A percentile compares a stretch with the other conserved stretches of the same genome.
These are phyloP conservation scores for Moesziomyces sp. DNA, from an alignment of 1,284 basidiomycete genomes.

Conservation along the genomic window DNA sequence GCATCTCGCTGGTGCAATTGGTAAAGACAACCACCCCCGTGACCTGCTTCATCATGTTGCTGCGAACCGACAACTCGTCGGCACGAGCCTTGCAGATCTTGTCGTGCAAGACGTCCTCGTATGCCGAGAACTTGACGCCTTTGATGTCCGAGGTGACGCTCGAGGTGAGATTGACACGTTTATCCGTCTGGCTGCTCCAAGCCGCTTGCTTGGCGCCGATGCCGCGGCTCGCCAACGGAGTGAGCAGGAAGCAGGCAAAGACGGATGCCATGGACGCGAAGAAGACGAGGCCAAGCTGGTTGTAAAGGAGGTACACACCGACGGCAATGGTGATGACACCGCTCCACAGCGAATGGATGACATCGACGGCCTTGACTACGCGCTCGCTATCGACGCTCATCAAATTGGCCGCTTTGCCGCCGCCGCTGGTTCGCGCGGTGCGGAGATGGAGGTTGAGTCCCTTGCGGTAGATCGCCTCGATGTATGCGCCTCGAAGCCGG, in stretches of 20 bases:
- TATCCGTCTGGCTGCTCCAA: conserved; percentile 54
- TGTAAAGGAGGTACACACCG: conserved; percentile 56
- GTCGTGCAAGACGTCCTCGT: conserved; percentile 45
- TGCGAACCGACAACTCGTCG: conserved; percentile 37
- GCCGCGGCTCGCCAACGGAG: conserved; percentile 44
- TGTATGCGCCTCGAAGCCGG: conserved; percentile 53
- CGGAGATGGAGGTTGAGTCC: conserved; percentile 53
- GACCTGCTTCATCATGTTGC: conserved; percentile 27
- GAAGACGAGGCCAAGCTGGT: conserved; percentile 50
- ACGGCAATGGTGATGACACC: conserved; percentile 49
- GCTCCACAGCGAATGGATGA: conserved; percentile 55
- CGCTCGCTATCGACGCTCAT: conserved; percentile 64
- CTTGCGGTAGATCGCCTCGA: conserved; percentile 60
- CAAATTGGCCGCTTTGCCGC: conserved; percentile 55
- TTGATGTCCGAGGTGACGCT: conserved; percentile 56
- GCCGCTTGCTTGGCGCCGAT: conserved; percentile 45
- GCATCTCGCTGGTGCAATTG: conserved; percentile 36
- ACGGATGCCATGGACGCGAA: conserved; percentile 50
- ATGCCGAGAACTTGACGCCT: conserved; percentile 61
- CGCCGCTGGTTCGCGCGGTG: conserved; percentile 51
- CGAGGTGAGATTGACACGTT: conserved; percentile 51
- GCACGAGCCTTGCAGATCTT: conserved; percentile 45
- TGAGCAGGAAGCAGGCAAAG: conserved; percentile 37
- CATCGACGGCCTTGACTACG: conserved; percentile 43
- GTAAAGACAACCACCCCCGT: conserved; percentile 32